phyloP scores from a whole-genome alignment of 2,329 filamentous ascomycete species.

The Emergomyces africanus region DNA sequence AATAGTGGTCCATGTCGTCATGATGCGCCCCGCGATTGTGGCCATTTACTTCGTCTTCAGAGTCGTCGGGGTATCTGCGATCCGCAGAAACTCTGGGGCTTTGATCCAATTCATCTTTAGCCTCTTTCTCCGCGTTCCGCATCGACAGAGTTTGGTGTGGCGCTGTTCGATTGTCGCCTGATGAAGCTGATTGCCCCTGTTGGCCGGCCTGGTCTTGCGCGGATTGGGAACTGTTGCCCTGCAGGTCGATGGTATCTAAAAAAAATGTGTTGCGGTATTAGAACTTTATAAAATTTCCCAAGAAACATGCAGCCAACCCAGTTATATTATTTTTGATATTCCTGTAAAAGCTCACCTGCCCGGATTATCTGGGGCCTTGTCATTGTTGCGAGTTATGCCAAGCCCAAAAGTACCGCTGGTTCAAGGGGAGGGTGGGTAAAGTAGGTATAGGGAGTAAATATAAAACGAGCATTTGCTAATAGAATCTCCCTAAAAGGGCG shows the following conservation, averaged over 20 bases:
- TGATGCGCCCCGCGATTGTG: constrained; percentile 8
- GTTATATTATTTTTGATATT: not conserved
- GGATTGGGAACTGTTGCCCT: constrained; percentile 69
- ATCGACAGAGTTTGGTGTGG: constrained; percentile 79
- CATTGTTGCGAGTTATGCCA: constrained; percentile 18
- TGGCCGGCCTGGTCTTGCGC: constrained; percentile 65
- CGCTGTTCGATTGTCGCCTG: constrained; percentile 46
- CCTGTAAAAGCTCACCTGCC: constrained; percentile 25
- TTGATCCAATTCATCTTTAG: constrained; percentile 55
- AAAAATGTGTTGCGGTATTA: constrained; percentile 2
- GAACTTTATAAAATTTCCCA: not conserved
- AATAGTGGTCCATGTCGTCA: constrained; percentile 2
- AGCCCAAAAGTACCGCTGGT: constrained; percentile 1
- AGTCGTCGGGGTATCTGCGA: constrained; percentile 29
- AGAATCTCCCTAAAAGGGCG: not conserved
- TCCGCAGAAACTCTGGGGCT: constrained; percentile 50
- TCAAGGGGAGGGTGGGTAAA: not conserved
- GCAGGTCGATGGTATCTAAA: constrained; percentile 86
- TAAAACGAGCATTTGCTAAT: constrained; percentile 5
- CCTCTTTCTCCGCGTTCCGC: constrained; percentile 65
- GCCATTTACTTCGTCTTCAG: constrained; percentile 20
- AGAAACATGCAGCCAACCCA: not conserved
- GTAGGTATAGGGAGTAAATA: not conserved
- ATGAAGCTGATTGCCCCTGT: constrained; percentile 37
- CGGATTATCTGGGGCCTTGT: constrained; percentile 33